phyloP scores from a whole-genome alignment of 1,139 yeast genomes.

The Taiozyma sp. region DNA sequence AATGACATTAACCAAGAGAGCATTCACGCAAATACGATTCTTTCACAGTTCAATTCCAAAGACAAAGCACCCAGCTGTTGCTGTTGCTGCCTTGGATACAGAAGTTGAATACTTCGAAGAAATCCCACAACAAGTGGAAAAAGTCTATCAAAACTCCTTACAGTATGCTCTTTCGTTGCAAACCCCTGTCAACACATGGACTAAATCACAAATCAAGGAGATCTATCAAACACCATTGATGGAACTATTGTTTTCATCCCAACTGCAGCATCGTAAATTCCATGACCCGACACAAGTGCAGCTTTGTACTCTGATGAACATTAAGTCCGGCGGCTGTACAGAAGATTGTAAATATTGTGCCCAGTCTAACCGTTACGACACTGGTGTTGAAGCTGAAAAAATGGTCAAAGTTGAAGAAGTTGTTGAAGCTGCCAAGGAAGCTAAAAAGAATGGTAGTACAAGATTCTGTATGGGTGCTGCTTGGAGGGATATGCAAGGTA shows the following conservation, averaged over 20 bases:
- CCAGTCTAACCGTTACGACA: slow-evolving; percentile 63
- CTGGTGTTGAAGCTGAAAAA: slow-evolving; percentile 68
- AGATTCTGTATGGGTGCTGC: slow-evolving; percentile 88
- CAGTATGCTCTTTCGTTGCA: slow-evolving; percentile 25
- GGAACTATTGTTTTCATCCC: slow-evolving; percentile 60
- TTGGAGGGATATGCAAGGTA: slow-evolving; percentile 81
- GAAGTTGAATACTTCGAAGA: background rate
- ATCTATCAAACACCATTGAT: slow-evolving; percentile 63
- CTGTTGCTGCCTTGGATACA: background rate
- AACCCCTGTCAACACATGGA: slow-evolving; percentile 51
- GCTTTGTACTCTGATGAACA: slow-evolving; percentile 68
- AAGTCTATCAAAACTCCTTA: slow-evolving; percentile 3
- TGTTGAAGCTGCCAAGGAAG: slow-evolving; percentile 56
- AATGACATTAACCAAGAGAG: background rate
- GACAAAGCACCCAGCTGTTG: background rate
- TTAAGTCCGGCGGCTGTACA: slow-evolving; percentile 78
- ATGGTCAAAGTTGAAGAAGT: slow-evolving; percentile 59
- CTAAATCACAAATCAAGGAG: slow-evolving; percentile 50
- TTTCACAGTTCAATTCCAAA: background rate
- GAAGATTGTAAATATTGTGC: slow-evolving; percentile 84
- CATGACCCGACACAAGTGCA: slow-evolving; percentile 72
- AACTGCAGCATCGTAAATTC: slow-evolving; percentile 58
- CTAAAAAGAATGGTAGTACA: slow-evolving; percentile 68
- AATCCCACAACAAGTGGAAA: background rate
- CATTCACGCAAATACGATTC: background rate